Evolutionary conservation across 2,329 filamentous ascomycete genomes (phyloP).

Genomic region (Verticillium nonalfalfae): DNA sequence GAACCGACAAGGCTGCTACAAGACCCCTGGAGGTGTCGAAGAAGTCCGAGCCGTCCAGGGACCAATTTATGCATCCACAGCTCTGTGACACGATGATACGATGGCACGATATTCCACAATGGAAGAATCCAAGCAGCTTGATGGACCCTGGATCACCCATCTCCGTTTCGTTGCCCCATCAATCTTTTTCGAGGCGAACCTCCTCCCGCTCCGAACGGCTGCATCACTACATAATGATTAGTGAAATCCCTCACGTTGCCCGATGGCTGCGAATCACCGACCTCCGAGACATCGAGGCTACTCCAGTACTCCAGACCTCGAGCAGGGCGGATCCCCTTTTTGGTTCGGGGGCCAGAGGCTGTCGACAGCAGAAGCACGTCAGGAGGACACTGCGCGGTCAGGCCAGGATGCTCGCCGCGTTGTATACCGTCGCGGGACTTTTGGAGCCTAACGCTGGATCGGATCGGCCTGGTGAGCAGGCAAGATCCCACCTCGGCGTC

Average conservation of each 20-base stretch:
- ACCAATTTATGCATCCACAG: not conserved
- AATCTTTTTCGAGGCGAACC: not conserved
- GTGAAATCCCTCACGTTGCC: not conserved
- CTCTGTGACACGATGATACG: not conserved
- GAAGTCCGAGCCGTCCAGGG: too few relatives aligned
- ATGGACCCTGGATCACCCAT: not conserved
- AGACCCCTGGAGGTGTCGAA: too few relatives aligned
- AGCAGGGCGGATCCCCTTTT: not conserved
- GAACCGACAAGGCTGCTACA: too few relatives aligned
- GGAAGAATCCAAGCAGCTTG: not conserved
- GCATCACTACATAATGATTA: not conserved
- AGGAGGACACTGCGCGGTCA: not conserved
- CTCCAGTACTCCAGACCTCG: not conserved
- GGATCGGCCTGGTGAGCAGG: not conserved
- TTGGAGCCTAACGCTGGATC: not conserved
- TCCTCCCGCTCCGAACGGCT: not conserved
- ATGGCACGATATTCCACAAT: not conserved
- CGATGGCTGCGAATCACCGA: not conserved
- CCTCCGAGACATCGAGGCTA: not conserved
- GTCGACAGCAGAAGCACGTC: not conserved
- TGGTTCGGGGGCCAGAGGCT: not conserved
- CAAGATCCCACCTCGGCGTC: not conserved
- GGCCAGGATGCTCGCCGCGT: not conserved
- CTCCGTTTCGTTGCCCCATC: not conserved
- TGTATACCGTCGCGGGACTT: not conserved